A percentile compares a stretch with the other conserved stretches of the same genome.
phyloP scores from a whole-genome alignment of 2,329 filamentous ascomycete genomes.

The Penicillium sp. region DNA sequence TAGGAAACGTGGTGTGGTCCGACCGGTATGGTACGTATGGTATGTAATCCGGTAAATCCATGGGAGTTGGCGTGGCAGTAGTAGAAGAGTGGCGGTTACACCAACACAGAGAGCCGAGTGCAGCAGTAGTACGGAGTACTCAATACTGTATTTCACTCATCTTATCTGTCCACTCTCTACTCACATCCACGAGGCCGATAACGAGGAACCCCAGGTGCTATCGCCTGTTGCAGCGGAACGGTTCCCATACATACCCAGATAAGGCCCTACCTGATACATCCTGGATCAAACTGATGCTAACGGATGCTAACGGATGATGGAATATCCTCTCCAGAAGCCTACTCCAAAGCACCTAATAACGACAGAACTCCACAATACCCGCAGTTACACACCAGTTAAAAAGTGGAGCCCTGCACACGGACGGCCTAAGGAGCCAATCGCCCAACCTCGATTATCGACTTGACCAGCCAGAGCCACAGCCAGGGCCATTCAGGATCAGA shows the following conservation, averaged over 20 bases:
- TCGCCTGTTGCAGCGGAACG: background rate
- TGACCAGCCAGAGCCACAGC: constrained; percentile 5
- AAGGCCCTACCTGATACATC: background rate
- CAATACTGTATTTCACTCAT: too few relatives aligned
- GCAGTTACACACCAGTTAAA: background rate
- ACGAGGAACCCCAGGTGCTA: background rate
- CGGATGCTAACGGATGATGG: background rate
- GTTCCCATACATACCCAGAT: background rate
- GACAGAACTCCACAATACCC: background rate
- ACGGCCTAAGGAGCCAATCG: constrained; percentile 19
- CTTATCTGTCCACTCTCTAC: background rate
- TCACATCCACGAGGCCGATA: background rate
- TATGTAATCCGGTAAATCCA: constrained; percentile 1
- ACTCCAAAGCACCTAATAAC: background rate
- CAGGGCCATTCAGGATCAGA: constrained; percentile 11
- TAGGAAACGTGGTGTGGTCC: constrained; percentile 4
- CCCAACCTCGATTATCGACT: constrained; percentile 20
- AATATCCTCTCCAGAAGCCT: background rate
- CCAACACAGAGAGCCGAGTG: background rate
- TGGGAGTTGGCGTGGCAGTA: constrained; percentile 2
- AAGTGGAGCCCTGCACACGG: background rate
- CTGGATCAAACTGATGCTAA: background rate
- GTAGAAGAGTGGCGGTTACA: background rate
- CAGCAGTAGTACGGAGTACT: background rate
- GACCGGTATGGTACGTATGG: background rate